These are phyloP conservation scores for Colletotrichum graminicola DNA, from an alignment of 2,329 filamentous ascomycete species.

Conservation along the genomic window DNA sequence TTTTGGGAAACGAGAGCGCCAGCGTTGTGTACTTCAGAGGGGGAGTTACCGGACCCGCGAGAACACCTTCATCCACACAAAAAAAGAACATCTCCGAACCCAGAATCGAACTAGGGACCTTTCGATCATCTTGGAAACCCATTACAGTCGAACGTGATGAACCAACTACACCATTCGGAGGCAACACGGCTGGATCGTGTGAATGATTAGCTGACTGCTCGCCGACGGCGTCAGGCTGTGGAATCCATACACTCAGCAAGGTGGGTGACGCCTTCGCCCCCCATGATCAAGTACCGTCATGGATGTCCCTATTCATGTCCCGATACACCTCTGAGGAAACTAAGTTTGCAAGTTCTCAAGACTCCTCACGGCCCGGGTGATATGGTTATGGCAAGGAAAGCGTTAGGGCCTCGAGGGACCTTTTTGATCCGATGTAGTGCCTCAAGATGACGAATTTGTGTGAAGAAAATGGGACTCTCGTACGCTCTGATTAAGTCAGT, in stretches of 20 bases:
- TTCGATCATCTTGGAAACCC: constrained; percentile 25
- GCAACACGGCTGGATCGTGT: background rate
- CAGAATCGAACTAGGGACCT: constrained; percentile 24
- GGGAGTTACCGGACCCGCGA: background rate
- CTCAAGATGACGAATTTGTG: too few species aligned
- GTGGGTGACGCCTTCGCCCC: background rate
- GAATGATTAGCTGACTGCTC: constrained; percentile 10
- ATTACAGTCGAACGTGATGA: constrained; percentile 35
- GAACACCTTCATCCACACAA: background rate
- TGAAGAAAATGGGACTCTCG: background rate
- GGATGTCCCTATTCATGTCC: background rate
- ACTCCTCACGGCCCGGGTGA: too few species aligned
- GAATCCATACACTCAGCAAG: background rate
- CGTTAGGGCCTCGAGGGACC: background rate
- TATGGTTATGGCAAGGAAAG: background rate
- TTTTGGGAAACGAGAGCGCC: background rate
- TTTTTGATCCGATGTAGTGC: background rate
- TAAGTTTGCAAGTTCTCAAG: too few species aligned
- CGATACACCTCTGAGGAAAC: background rate
- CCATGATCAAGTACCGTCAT: background rate
- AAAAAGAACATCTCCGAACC: constrained; percentile 13
- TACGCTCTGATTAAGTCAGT: background rate
- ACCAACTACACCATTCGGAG: constrained; percentile 22
- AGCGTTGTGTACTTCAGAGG: too few species aligned
- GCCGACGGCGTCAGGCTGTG: background rate